These are phyloP conservation scores for Fusarium mexicanum DNA, from an alignment of 2,329 filamentous ascomycete genomes.

Conservation along the genomic window DNA sequence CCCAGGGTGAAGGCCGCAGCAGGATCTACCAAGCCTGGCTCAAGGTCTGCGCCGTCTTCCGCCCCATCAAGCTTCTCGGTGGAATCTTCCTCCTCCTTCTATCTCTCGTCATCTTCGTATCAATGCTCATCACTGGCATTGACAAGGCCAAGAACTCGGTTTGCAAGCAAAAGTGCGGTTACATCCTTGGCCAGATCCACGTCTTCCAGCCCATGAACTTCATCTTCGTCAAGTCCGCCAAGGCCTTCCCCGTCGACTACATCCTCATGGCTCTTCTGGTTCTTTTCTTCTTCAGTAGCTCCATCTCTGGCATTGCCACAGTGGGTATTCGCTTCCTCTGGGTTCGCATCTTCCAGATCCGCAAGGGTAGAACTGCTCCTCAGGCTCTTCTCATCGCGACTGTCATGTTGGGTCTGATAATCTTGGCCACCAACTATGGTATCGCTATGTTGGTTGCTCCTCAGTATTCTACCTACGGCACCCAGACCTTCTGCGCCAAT, in stretches of 20 bases:
- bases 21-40: constrained; percentile 80
- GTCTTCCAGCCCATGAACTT: constrained; percentile 97
- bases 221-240: constrained; percentile 78
- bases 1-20: constrained; percentile 78
- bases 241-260: constrained; percentile 92
- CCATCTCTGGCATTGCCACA: constrained; percentile 84
- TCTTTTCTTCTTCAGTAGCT: constrained; percentile 87
- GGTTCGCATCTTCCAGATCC: constrained; percentile 91
- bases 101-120: constrained; percentile 81
- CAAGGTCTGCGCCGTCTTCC: constrained; percentile 82
- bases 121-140: constrained; percentile 94
- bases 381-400: constrained; percentile 93
- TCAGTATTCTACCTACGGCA: constrained; percentile 93
- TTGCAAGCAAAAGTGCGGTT: constrained; percentile 90
- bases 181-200: constrained; percentile 86
- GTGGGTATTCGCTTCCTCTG: constrained; percentile 96
- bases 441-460: constrained; percentile 94
- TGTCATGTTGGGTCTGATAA: constrained; percentile 88
- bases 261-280: constrained; percentile 86
- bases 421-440: constrained; percentile 91
- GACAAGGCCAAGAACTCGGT: constrained; percentile 97
- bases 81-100: constrained; percentile 81
- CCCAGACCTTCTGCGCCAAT: constrained; percentile 91
- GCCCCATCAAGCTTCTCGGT: constrained; percentile 87
- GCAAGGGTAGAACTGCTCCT: constrained; percentile 87